Percentiles rank a stretch among this genome's conserved stretches.
Conservation (phyloP, 2,329 filamentous ascomycete species). For the Pezicula radicicola region DNA sequence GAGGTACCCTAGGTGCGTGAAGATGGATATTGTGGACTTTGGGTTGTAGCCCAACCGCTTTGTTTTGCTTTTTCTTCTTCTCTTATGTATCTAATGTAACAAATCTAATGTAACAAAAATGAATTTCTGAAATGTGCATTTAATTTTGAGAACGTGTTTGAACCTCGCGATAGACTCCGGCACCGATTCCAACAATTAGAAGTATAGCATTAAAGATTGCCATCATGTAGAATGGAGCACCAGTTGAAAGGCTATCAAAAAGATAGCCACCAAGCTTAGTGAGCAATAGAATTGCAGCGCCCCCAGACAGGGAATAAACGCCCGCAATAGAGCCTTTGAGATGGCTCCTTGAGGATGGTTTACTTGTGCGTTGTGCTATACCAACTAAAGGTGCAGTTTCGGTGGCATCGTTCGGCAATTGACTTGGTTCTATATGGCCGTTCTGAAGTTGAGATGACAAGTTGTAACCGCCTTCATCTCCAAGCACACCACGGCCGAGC, state of each 20-base stretch:
- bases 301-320: slow-evolving; percentile 88
- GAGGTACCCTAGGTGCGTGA: too few relatives aligned
- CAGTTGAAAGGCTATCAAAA: slow-evolving; percentile 72
- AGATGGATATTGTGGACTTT: too few relatives aligned
- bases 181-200: slow-evolving; percentile 43
- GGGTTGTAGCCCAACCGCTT: too few relatives aligned
- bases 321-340: slow-evolving; percentile 95
- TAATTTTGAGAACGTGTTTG: slow-evolving; percentile 5
- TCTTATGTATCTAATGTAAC: too few relatives aligned
- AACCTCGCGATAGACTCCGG: slow-evolving; percentile 24
- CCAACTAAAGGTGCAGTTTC: slow-evolving; percentile 28
- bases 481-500: slow-evolving; percentile 75
- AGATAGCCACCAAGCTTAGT: slow-evolving; percentile 87
- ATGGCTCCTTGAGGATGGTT: slow-evolving; percentile 22
- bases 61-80: too few relatives aligned
- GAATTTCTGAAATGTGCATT: background rate
- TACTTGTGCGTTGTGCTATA: slow-evolving; percentile 12
- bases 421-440: slow-evolving; percentile 1
- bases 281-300: slow-evolving; percentile 82
- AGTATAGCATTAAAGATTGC: slow-evolving; percentile 79
- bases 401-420: background rate
- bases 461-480: slow-evolving; percentile 34
- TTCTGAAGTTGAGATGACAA: slow-evolving; percentile 25
- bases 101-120: too few relatives aligned
- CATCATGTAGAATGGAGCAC: slow-evolving; percentile 93